Evolutionary conservation across 352 stramenopile genomes (phyloP).

Genomic region (Phytophthora sp.): DNA sequence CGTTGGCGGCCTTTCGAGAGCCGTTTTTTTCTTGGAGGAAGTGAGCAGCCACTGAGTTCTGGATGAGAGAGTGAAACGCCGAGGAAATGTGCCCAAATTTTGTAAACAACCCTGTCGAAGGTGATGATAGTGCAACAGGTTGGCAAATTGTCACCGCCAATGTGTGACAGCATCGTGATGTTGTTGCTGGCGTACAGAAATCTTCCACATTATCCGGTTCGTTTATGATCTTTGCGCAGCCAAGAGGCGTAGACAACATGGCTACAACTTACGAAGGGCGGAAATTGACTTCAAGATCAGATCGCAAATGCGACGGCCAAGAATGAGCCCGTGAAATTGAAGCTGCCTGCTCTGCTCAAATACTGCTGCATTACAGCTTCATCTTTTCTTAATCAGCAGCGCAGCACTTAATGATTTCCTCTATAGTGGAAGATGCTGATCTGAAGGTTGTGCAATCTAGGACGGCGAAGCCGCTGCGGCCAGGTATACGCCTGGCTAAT

Average conservation of each 20-base stretch:
- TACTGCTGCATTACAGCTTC: too few relatives aligned
- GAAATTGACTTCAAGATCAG: slow-evolving; percentile 28
- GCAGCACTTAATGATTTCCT: neutral
- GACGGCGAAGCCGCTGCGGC: too few relatives aligned
- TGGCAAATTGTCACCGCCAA: neutral
- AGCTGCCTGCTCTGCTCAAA: too few relatives aligned
- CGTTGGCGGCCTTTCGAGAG: slow-evolving; percentile 32
- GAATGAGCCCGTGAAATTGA: too few relatives aligned
- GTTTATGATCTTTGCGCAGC: slow-evolving; percentile 12
- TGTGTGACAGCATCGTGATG: neutral
- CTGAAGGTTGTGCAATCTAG: neutral
- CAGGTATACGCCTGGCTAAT: too few relatives aligned
- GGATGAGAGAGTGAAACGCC: too few relatives aligned
- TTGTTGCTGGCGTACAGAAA: slow-evolving; percentile 21
- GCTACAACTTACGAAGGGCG: slow-evolving; percentile 23
- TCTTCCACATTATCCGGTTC: slow-evolving; percentile 20
- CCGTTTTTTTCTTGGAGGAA: slow-evolving; percentile 15
- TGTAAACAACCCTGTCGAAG: neutral
- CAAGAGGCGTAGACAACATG: slow-evolving; percentile 16
- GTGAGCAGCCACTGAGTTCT: neutral
- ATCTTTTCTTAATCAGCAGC: slow-evolving; percentile 6
- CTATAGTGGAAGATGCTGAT: too few relatives aligned
- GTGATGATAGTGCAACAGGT: neutral
- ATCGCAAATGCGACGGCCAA: neutral
- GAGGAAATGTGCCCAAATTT: too few relatives aligned